Percentiles rank a stretch among this genome's conserved stretches.
These are phyloP conservation scores for Pelargonium fulgidum DNA, from an alignment of 441 rosid genomes.

Conservation along the genomic window DNA sequence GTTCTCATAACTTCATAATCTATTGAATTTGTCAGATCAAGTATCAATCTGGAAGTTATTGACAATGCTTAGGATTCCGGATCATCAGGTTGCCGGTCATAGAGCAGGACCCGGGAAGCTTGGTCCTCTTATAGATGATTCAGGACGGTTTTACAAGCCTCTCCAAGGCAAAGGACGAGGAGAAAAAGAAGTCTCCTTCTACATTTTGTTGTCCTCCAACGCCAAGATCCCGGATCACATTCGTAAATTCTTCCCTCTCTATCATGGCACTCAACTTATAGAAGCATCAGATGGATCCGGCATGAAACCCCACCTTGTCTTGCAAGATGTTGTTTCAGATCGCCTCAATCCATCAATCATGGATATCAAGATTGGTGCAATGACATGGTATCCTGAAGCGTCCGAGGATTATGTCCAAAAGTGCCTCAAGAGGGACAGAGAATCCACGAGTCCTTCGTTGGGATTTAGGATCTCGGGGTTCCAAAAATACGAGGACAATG, in stretches of 20 bases:
- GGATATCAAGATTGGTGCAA: conserved; percentile 86
- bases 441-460: conserved; percentile 41
- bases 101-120: conserved; percentile 50
- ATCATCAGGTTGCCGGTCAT: conserved; percentile 98
- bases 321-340: conserved; percentile 50
- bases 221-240: conserved; percentile 57
- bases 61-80: conserved; percentile 76
- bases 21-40: too few relatives aligned
- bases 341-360: conserved; percentile 52
- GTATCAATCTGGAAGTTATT: neutral
- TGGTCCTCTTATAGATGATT: conserved; percentile 78
- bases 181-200: conserved; percentile 55
- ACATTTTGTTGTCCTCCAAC: conserved; percentile 55
- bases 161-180: conserved; percentile 73
- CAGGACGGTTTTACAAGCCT: conserved; percentile 88
- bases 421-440: conserved; percentile 60
- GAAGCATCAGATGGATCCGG: conserved; percentile 87
- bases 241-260: conserved; percentile 60
- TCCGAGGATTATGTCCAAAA: conserved; percentile 57
- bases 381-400: conserved; percentile 91
- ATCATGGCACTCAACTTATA: conserved; percentile 58
- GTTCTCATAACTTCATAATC: too few relatives aligned
- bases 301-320: conserved; percentile 47
- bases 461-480: conserved; percentile 87
- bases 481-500: conserved; percentile 39